A percentile compares a stretch with the other conserved stretches of the same genome.
phyloP scores from a whole-genome alignment of 495 filamentous ascomycete species.

The Glutinoglossum americanum region DNA sequence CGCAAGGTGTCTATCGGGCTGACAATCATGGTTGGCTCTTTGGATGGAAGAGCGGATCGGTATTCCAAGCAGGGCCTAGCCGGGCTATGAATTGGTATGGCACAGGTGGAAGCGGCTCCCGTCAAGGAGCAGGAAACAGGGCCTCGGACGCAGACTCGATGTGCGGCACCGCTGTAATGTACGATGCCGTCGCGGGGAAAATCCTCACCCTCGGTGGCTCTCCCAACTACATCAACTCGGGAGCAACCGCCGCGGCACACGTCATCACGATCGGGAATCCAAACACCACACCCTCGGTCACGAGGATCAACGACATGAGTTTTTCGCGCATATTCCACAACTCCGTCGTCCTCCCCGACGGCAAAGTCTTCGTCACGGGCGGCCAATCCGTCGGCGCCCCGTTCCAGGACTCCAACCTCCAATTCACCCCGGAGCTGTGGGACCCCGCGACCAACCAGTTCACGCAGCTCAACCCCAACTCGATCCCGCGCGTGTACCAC shows the following conservation, averaged over 20 bases:
- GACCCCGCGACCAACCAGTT: conserved; percentile 22
- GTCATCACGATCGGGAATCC: conserved; percentile 25
- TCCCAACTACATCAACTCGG: conserved; percentile 19
- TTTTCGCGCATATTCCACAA: conserved; percentile 29
- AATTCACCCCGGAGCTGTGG: conserved; percentile 28
- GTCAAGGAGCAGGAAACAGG: conserved; percentile 16
- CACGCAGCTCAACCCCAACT: conserved; percentile 19
- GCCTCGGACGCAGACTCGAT: conserved; percentile 28
- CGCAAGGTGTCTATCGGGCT: conserved; percentile 20
- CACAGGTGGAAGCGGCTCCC: conserved; percentile 18
- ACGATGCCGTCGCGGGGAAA: conserved; percentile 30
- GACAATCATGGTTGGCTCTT: conserved; percentile 45
- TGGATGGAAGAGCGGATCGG: conserved; percentile 29
- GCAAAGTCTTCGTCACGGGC: conserved; percentile 32
- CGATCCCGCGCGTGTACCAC: conserved; percentile 34
- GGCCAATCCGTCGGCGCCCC: conserved; percentile 25
- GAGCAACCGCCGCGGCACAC: conserved; percentile 22
- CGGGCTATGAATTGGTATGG: conserved; percentile 36
- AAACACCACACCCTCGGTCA: conserved; percentile 11
- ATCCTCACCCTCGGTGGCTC: conserved; percentile 32
- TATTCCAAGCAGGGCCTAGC: conserved; percentile 37
- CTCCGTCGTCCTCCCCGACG: conserved; percentile 32
- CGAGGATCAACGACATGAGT: conserved; percentile 21
- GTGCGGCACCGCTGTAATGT: conserved; percentile 32
- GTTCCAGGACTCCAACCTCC: conserved; percentile 28